phyloP scores from a whole-genome alignment of 2,329 filamentous ascomycete genomes.

The Sporothrix schenckii region DNA sequence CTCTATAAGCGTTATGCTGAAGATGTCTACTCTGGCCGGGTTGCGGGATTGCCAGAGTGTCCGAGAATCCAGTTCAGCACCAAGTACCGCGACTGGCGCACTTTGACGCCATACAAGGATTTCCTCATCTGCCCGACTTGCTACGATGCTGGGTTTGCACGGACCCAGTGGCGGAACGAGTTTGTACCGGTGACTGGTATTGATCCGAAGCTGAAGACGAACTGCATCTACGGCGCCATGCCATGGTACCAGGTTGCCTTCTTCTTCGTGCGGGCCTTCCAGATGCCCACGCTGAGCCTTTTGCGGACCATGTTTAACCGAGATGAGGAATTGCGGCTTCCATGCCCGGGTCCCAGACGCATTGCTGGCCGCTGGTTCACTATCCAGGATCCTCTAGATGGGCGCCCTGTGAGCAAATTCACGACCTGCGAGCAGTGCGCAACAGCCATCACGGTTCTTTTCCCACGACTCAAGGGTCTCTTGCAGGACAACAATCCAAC shows the following conservation, averaged over 20 bases:
- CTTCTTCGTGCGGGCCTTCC: constrained; percentile 74
- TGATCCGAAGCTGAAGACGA: constrained; percentile 59
- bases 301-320: constrained; percentile 67
- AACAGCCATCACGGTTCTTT: constrained; percentile 69
- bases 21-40: constrained; percentile 49
- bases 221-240: constrained; percentile 76
- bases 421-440: constrained; percentile 75
- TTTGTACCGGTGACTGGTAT: constrained; percentile 66
- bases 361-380: constrained; percentile 72
- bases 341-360: constrained; percentile 61
- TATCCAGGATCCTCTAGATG: constrained; percentile 68
- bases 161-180: constrained; percentile 66
- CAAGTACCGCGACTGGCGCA: constrained; percentile 70
- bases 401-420: constrained; percentile 69
- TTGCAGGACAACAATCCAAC: constrained; percentile 60
- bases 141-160: constrained; percentile 68
- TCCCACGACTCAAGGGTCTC: constrained; percentile 70
- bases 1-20: constrained; percentile 59
- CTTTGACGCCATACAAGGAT: constrained; percentile 66
- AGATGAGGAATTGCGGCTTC: constrained; percentile 59
- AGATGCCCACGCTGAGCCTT: constrained; percentile 66
- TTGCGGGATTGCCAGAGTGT: constrained; percentile 65
- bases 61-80: constrained; percentile 64
- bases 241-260: constrained; percentile 86
- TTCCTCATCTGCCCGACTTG: constrained; percentile 85